Conservation (phyloP, 108 stramenopile genomes). For the Fragilariopsis cylindrus region DNA sequence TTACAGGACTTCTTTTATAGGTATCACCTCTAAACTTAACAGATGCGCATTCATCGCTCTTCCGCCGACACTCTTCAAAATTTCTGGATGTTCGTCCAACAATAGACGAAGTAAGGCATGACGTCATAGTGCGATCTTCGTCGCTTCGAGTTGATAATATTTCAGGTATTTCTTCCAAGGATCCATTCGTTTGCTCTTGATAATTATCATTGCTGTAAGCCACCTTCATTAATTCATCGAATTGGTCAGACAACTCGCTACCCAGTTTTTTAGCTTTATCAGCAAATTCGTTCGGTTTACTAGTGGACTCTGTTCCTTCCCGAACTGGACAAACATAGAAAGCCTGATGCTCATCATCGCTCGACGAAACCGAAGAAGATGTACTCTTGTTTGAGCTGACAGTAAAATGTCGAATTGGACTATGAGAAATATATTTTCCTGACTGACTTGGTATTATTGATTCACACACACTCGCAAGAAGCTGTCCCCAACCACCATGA, state of each 20-base stretch:
- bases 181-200: background rate
- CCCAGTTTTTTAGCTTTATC: conserved; percentile 24
- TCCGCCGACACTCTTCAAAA: background rate
- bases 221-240: conserved; percentile 25
- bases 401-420: conserved; percentile 3
- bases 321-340: background rate
- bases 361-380: background rate
- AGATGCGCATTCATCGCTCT: background rate
- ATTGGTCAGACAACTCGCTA: conserved; percentile 20
- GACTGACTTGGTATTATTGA: conserved; percentile 6
- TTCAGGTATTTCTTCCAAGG: background rate
- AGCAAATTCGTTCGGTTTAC: background rate
- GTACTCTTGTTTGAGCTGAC: conserved; percentile 11
- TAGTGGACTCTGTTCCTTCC: background rate
- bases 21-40: background rate
- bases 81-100: background rate
- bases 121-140: background rate
- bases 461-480: conserved; percentile 24
- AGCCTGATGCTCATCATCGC: background rate
- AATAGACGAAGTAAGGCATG: conserved; percentile 10
- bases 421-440: background rate
- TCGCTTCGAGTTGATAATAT: background rate
- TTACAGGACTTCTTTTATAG: background rate
- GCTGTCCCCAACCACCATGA: conserved; percentile 22
- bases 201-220: background rate